A percentile compares a stretch with the other conserved stretches of the same genome.
Conservation (phyloP, 2,329 filamentous ascomycete species). For the Phyllachora maydis region DNA sequence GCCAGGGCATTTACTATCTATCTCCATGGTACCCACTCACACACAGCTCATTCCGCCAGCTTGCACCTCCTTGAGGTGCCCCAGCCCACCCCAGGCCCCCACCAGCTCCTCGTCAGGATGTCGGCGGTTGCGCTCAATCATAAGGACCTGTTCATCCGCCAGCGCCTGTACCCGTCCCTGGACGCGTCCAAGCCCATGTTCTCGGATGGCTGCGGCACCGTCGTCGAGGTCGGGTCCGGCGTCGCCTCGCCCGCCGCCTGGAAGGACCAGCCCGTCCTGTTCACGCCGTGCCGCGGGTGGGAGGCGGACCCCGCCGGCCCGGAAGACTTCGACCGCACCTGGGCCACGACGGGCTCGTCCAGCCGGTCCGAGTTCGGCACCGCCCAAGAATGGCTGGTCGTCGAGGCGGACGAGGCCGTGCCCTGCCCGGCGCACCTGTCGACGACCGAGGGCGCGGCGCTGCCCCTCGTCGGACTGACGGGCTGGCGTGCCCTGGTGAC, state of each 20-base stretch:
- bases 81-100: slow-evolving; percentile 38
- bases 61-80: slow-evolving; percentile 39
- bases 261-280: slow-evolving; percentile 55
- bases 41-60: slow-evolving; percentile 12
- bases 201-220: slow-evolving; percentile 62
- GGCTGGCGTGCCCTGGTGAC: slow-evolving; percentile 71
- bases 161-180: slow-evolving; percentile 74
- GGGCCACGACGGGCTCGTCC: slow-evolving; percentile 50
- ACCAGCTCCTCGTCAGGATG: slow-evolving; percentile 56
- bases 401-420: slow-evolving; percentile 56
- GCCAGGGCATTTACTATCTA: too few relatives aligned
- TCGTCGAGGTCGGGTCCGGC: slow-evolving; percentile 40
- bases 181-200: slow-evolving; percentile 62
- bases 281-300: slow-evolving; percentile 69
- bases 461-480: slow-evolving; percentile 72
- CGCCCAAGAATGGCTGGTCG: slow-evolving; percentile 49
- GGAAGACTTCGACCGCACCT: slow-evolving; percentile 31
- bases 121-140: slow-evolving; percentile 77
- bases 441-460: slow-evolving; percentile 56
- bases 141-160: slow-evolving; percentile 84
- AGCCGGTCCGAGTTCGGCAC: slow-evolving; percentile 46
- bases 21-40: too few relatives aligned
- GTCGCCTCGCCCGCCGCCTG: slow-evolving; percentile 20
- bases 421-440: slow-evolving; percentile 52
- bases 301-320: slow-evolving; percentile 48